Evolutionary conservation across 2,329 filamentous ascomycete species (phyloP), one percentile per base, ranked within the genome.

Genomic region (Tolypocladium ovalisporum): DNA sequence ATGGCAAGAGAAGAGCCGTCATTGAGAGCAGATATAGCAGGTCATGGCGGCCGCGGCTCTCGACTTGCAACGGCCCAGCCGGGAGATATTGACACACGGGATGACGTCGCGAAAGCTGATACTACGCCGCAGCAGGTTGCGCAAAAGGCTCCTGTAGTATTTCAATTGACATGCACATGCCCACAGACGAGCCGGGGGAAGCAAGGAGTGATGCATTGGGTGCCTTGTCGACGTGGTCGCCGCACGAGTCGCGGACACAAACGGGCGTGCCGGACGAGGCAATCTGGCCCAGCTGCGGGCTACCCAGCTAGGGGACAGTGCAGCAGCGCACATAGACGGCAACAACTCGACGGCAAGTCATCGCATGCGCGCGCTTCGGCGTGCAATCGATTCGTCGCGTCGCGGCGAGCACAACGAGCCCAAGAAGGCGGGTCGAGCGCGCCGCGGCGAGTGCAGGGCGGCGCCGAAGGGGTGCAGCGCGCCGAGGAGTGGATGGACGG

Each of bases 331-430:
- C 49, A 27, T 56, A 58, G 36, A 56, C 10, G 17, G 32, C 1
- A 3, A 56, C 63, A 65, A 56, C 57, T 64, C 40, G n/a, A 12
- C 52, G 37, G 39, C 40, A 34, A 34, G 13, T 6, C 1, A 8
- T 10, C 15, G 27, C 15, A 57, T 32, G 42, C 22, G 9, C 7
- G 1, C 19, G 19, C 9, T 58, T 56, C 24, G 52, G 40, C 27
- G 37, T 44, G 35, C 54, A 36, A 56, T 67, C 51, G 73, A 75
- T 71, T 73, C 75, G 71, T 61, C 72, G 61, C 57, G 49, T 54
- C 57, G 54, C 47, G 71, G 70, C 74, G 84, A 83, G 73, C 75
- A 76, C 66, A 85, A 85, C 66, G 79, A 89, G 85, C 82, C 82
- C 78, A 85, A 84, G 77, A 80, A 88, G 72, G 76, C 73, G 67